Base-by-base conservation (phyloP, 192 early-diverging fungal genomes). In the Podila epigama region DNA sequence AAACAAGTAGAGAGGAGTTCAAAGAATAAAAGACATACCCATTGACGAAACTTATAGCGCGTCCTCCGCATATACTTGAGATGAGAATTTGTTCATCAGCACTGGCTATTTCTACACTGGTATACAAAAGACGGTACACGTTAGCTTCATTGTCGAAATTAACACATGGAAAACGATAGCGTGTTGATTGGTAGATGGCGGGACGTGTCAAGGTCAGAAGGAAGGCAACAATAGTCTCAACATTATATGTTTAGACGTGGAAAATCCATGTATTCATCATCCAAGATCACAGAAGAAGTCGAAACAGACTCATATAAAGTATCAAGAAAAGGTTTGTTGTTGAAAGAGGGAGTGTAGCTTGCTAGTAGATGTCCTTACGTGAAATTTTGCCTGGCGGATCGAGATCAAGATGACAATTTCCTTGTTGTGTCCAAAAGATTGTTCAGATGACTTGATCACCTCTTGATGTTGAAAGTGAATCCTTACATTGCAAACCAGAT, bases 241-340 rank as follows among this genome's bases (percentile, higher is more conserved):
- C 70, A 72, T 72, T 16, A 54, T 72, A 55, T 72, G 70, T 72
- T 72, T 65, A 72, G 70, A 72, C 70, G 33, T 72, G 70, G 70
- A 72, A 72, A 72, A 72, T 59, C 64, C 70, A 62, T 72, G 70
- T 72, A 72, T 53, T 72, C 70, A 72, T 72, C 70, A 72, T 72
- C 70, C 70, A 71, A 53, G 57, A 52, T 36, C 44, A 48, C 44
- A 48, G 1, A 20, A 18, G 25, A 20, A 10, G 4, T 18, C 2
- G 44, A 48, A 20, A 18, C 4, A 48, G 44, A 5, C 0, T n/a
- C 13, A 48, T 48, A 22, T 22, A 22, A 22, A 48, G 1, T n/a
- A n/a, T n/a, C n/a, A n/a, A n/a, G n/a, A n/a, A n/a, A n/a, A n/a
- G n/a, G n/a, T n/a, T n/a, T n/a, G n/a, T n/a, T n/a, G n/a, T n/a